phyloP scores from a whole-genome alignment of 495 filamentous ascomycete genomes.

The Cetradonia linearis region DNA sequence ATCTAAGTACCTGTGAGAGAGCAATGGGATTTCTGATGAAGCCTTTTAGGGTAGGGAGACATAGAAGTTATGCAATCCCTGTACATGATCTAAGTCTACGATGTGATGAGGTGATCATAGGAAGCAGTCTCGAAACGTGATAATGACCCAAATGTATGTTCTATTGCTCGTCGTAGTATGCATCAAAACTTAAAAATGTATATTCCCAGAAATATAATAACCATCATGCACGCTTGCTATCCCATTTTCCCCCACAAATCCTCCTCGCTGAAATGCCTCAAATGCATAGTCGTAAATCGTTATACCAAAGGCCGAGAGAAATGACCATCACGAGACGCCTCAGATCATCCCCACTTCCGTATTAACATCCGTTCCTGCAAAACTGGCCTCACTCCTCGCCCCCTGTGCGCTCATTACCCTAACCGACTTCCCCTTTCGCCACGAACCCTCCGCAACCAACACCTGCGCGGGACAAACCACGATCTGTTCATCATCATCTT shows the following conservation, averaged over 20 bases:
- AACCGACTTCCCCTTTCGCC: conserved; percentile 34
- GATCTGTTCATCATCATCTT: conserved; percentile 84
- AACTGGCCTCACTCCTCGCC: conserved; percentile 34
- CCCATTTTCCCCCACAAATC: not conserved
- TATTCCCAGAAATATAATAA: not conserved
- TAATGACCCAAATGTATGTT: not conserved
- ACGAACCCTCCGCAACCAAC: conserved; percentile 47
- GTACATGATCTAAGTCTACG: too few relatives aligned
- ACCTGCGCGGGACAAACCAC: conserved; percentile 92
- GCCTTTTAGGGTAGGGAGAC: too few relatives aligned
- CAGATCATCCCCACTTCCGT: conserved; percentile 42
- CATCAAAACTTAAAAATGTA: not conserved
- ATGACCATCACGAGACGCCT: conserved; percentile 36
- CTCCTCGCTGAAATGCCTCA: not conserved
- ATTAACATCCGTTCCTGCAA: conserved; percentile 40
- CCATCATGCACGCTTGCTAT: not conserved
- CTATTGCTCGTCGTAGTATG: not conserved
- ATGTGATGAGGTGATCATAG: too few relatives aligned
- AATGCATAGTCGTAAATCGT: conserved; percentile 18
- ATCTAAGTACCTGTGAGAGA: too few relatives aligned
- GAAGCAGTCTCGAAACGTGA: too few relatives aligned
- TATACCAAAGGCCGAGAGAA: conserved; percentile 11
- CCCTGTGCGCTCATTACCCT: conserved; percentile 35
- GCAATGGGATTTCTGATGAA: too few relatives aligned
- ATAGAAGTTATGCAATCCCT: too few relatives aligned